Base-by-base conservation (phyloP, 2,329 filamentous ascomycete genomes). In the Cladosporium halotolerans region DNA sequence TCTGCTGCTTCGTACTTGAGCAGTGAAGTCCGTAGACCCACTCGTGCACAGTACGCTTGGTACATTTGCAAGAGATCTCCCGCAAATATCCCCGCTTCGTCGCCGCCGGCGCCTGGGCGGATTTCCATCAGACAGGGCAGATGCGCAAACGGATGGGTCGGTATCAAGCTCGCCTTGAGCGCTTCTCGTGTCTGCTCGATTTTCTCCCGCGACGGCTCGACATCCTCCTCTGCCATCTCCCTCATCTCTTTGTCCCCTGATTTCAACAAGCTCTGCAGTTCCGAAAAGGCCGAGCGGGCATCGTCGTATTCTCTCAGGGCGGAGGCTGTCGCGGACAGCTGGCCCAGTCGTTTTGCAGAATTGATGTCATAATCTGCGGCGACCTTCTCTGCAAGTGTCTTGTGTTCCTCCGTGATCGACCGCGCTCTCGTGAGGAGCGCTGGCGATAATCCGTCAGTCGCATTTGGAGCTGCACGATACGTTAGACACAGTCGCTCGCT, bases 31-130 rank as follows among this genome's bases (percentile, higher is more conserved):
- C 82, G 82, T 55, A 89, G 79, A 3, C 85, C 84, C 43, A 79
- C 79, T 5, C 84, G 81, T 45, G 80, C 73, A 70, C 91, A 96
- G 64, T 90, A 90, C 1, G 76, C 75, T 59, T 83, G 81, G 73
- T 99, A 99, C 93, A 99, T 97, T 60, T 85, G 83, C 62, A 96
- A 82, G 6, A 99, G 72, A 49, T 93, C 84, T 52, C 88, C 87
- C 10, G 91, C 89, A 62, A 99, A 99, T 57, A 96, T 83, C 0
- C 89, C 84, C 2, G 92, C 91, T 72, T 99, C 93, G 54, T 89
- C 84, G 2, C 93, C 93, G 36, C 93, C 93, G 0, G 90, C 91
- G 0, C 93, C 93, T 0, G 93, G 93, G 0, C 91, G 82, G 55
- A 99, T 87, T 72, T 99, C 93, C 40, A 99, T 73, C 58, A 99